Conservation (phyloP, 140 eudicot species). For the Stevia rebaudiana region DNA sequence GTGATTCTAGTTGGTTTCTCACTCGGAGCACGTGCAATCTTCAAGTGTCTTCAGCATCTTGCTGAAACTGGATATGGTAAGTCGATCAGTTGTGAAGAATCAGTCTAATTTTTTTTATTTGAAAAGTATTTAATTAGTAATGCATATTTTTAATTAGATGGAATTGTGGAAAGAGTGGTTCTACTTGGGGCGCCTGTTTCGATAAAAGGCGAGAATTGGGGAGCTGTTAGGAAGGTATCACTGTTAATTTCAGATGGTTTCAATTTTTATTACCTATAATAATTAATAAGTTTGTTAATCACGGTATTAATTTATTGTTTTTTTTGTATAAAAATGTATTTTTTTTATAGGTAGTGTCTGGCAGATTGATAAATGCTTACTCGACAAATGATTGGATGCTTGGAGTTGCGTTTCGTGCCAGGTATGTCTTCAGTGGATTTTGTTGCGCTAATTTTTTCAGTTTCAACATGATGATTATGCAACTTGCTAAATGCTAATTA, state of each 20-base stretch:
- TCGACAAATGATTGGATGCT: constrained; percentile 96
- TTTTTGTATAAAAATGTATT: neutral
- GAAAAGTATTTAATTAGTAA: too few species aligned
- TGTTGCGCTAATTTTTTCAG: neutral
- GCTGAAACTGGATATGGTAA: constrained; percentile 71
- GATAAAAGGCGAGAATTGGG: constrained; percentile 88
- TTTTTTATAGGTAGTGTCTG: constrained; percentile 73
- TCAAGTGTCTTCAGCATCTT: constrained; percentile 81
- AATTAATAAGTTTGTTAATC: too few species aligned
- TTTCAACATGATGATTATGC: constrained; percentile 4
- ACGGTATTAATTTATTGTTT: neutral
- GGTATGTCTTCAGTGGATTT: constrained; percentile 31
- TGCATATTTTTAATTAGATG: too few species aligned
- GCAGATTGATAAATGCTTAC: constrained; percentile 85
- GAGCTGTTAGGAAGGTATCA: constrained; percentile 71
- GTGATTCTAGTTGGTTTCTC: constrained; percentile 95
- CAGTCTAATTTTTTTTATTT: constrained; percentile 1
- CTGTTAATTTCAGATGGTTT: neutral
- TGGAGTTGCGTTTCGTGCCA: constrained; percentile 97
- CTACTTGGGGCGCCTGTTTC: constrained; percentile 93
- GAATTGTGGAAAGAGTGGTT: constrained; percentile 87
- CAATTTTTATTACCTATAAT: neutral
- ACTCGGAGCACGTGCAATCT: constrained; percentile 91
- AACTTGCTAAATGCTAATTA: neutral
- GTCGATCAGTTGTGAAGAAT: constrained; percentile 6